These are phyloP conservation scores for Talaromyces sp. DNA, from an alignment of 2,329 filamentous ascomycete species.

Conservation along the genomic window DNA sequence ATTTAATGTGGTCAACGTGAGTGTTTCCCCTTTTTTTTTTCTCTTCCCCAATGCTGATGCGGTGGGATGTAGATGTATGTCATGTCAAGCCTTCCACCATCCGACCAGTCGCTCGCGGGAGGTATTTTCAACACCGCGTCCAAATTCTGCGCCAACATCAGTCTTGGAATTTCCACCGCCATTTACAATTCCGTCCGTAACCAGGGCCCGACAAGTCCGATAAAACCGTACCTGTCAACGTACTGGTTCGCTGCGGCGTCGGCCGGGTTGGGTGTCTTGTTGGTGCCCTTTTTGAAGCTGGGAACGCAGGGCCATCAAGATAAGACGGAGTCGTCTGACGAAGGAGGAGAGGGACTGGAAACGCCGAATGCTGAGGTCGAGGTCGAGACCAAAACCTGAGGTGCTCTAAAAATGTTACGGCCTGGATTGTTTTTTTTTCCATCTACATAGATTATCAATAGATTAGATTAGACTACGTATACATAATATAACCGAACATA, in stretches of 20 bases:
- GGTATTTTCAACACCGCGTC: constrained; percentile 65
- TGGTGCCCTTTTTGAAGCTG: constrained; percentile 26
- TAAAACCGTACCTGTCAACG: constrained; percentile 23
- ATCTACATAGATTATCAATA: background rate
- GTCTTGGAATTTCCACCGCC: constrained; percentile 59
- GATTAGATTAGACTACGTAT: too few relatives aligned
- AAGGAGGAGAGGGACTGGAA: background rate
- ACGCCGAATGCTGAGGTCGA: background rate
- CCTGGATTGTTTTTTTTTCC: background rate
- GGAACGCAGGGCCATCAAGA: constrained; percentile 17
- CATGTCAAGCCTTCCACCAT: constrained; percentile 57
- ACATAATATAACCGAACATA: too few relatives aligned
- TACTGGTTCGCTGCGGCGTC: constrained; percentile 26
- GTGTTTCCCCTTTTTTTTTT: constrained; percentile 16
- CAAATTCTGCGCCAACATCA: constrained; percentile 55
- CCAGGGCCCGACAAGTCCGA: constrained; percentile 15
- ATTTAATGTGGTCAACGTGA: constrained; percentile 64
- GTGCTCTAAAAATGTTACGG: background rate
- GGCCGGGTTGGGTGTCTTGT: constrained; percentile 20
- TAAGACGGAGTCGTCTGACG: constrained; percentile 1
- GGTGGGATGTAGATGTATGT: constrained; percentile 57
- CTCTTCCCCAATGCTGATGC: background rate
- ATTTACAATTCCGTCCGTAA: constrained; percentile 23
- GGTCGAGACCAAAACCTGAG: constrained; percentile 1
- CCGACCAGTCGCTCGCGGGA: constrained; percentile 62